Conservation (phyloP, 129 eudicot species). For the Centrapalus pauciflorus region DNA sequence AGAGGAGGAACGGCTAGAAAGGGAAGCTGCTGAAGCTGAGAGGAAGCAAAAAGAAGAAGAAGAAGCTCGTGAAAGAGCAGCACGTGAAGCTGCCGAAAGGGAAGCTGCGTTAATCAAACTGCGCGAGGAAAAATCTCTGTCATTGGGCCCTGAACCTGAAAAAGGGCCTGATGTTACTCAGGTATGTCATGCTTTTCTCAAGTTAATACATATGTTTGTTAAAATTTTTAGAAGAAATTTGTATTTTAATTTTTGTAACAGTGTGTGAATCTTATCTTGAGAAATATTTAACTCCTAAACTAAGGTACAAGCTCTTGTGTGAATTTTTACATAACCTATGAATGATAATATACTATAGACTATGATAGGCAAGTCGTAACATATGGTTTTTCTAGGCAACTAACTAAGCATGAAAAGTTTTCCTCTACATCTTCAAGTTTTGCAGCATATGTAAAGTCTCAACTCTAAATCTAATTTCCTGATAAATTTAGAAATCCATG, state of each 20-base stretch:
- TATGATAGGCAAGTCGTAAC: too few species aligned
- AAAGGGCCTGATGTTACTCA: constrained; percentile 90
- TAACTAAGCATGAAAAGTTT: background rate
- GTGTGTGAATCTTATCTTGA: constrained; percentile 9
- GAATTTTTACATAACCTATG: background rate
- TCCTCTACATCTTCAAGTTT: background rate
- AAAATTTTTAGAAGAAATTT: background rate
- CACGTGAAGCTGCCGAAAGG: constrained; percentile 91
- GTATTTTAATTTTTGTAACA: background rate
- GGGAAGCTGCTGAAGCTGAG: constrained; percentile 95
- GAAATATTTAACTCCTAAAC: background rate
- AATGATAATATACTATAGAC: too few species aligned
- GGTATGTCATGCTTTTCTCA: constrained; percentile 35
- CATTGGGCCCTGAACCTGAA: constrained; percentile 90
- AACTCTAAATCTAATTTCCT: background rate
- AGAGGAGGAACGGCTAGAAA: constrained; percentile 73
- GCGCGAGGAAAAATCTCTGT: constrained; percentile 64
- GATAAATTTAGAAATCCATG: background rate
- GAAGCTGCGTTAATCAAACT: constrained; percentile 72
- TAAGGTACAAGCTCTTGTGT: background rate
- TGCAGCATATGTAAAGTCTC: background rate
- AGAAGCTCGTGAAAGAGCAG: constrained; percentile 83
- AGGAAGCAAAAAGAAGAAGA: constrained; percentile 82
- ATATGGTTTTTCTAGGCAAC: background rate
- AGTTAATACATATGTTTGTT: background rate